Conservation (phyloP, 2,329 filamentous ascomycete species). For the Xylariaceae sp. region DNA sequence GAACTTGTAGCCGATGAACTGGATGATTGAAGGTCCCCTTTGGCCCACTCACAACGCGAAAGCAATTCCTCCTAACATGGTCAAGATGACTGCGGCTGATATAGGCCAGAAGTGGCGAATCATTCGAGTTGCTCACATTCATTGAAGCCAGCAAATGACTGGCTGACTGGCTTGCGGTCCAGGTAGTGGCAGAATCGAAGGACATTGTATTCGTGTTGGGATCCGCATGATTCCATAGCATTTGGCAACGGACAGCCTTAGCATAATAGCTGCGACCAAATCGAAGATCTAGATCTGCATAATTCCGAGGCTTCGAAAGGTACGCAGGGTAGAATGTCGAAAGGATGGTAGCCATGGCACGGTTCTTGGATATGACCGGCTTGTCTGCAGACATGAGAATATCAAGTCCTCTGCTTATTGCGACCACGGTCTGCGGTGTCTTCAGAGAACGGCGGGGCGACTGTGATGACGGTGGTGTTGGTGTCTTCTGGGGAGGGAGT, state of each 20-base stretch:
- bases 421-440: constrained; percentile 52
- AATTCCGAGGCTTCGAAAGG: constrained; percentile 41
- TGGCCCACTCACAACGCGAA: constrained; percentile 53
- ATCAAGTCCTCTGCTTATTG: constrained; percentile 53
- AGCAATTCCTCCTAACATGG: constrained; percentile 55
- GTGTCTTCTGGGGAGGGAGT: constrained; percentile 50
- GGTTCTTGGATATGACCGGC: constrained; percentile 45
- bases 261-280: constrained; percentile 56
- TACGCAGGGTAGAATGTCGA: constrained; percentile 51
- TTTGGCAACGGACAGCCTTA: constrained; percentile 54
- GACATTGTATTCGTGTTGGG: constrained; percentile 32
- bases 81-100: constrained; percentile 56
- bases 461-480: constrained; percentile 47
- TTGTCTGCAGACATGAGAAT: constrained; percentile 48
- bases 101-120: constrained; percentile 52
- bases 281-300: constrained; percentile 55
- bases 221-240: constrained; percentile 56
- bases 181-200: constrained; percentile 47
- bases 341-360: constrained; percentile 53
- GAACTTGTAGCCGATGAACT: constrained; percentile 54
- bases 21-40: constrained; percentile 52
- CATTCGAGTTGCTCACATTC: constrained; percentile 33
- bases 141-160: constrained; percentile 34
- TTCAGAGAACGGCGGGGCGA: constrained; percentile 46
- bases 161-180: constrained; percentile 43